A percentile compares a stretch with the other conserved stretches of the same genome.
These are phyloP conservation scores for Penicillium sp. DNA, from an alignment of 2,329 filamentous ascomycete genomes.

Conservation along the genomic window DNA sequence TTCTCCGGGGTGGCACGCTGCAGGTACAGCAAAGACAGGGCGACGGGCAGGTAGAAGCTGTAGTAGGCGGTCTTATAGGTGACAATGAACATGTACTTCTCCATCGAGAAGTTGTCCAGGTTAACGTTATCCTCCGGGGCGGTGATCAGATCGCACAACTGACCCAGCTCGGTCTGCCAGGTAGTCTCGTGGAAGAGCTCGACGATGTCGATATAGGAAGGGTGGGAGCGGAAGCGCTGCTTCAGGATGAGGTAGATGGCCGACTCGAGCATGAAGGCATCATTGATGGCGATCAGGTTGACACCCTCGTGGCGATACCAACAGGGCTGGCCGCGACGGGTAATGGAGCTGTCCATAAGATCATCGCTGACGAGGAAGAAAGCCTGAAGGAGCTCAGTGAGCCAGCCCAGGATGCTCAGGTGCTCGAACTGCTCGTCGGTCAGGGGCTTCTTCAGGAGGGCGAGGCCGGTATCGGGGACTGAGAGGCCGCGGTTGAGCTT, in stretches of 20 bases:
- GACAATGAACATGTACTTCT: constrained; percentile 95
- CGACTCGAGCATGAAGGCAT: constrained; percentile 92
- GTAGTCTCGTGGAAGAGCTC: constrained; percentile 96
- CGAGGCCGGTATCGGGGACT: constrained; percentile 84
- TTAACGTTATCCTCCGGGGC: constrained; percentile 93
- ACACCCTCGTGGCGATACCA: constrained; percentile 93
- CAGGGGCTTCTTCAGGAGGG: constrained; percentile 75
- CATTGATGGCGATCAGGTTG: constrained; percentile 97
- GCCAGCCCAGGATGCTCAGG: constrained; percentile 88
- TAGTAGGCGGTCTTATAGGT: constrained; percentile 99
- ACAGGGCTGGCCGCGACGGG: constrained; percentile 89
- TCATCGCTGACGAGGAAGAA: constrained; percentile 99
- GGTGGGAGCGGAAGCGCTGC: constrained; percentile 88
- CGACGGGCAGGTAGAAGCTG: constrained; percentile 97
- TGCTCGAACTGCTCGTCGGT: constrained; percentile 84
- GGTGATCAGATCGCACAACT: constrained; percentile 92
- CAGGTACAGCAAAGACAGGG: constrained; percentile 83
- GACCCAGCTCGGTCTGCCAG: constrained; percentile 93
- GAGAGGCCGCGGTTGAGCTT: constrained; percentile 99
- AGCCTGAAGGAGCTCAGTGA: constrained; percentile 96
- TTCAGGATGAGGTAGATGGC: constrained; percentile 89
- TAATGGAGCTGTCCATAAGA: constrained; percentile 97
- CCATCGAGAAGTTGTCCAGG: constrained; percentile 90
- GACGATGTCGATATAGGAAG: constrained; percentile 84
- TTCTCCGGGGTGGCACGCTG: constrained; percentile 85